Evolutionary conservation across 192 early-diverging fungal genomes (phyloP).

Genomic region (Oehlia diaphana): DNA sequence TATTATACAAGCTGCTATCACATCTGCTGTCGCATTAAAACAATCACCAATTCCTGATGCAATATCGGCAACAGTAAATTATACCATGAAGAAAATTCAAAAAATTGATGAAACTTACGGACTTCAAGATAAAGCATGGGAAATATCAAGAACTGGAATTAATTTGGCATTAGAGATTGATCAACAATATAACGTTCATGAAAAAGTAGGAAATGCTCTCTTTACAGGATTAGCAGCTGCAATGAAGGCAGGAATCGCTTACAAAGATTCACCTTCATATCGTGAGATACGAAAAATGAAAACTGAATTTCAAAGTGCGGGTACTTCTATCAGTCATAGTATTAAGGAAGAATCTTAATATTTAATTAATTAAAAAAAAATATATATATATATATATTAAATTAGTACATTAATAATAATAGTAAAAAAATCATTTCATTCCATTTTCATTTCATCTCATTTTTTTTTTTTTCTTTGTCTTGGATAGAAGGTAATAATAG

Average conservation of each 20-base stretch:
- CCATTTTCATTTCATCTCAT: no score
- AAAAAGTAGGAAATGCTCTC: conserved; percentile 47
- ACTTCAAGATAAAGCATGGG: conserved; percentile 51
- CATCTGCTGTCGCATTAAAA: conserved; percentile 52
- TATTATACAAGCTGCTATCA: conserved; percentile 48
- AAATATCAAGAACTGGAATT: conserved; percentile 46
- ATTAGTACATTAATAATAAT: neutral
- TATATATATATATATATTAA: neutral
- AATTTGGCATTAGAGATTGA: conserved; percentile 54
- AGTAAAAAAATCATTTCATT: no score
- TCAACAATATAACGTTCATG: conserved; percentile 54
- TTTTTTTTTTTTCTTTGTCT: no score
- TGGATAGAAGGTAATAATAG: no score
- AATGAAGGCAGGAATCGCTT: conserved; percentile 52
- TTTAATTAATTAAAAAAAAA: neutral
- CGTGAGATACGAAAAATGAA: conserved; percentile 15
- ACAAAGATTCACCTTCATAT: conserved; percentile 50
- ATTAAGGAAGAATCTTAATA: neutral
- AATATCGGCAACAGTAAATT: conserved; percentile 38
- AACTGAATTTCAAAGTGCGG: neutral
- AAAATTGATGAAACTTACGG: conserved; percentile 49
- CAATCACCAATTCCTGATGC: conserved; percentile 58
- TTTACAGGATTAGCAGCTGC: conserved; percentile 46
- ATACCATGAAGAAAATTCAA: conserved; percentile 38
- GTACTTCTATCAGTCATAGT: neutral